A percentile compares a stretch with the other conserved stretches of the same genome.
These are phyloP conservation scores for Cryptococcus sp. DNA, from an alignment of 1,284 basidiomycete genomes.

Conservation along the genomic window DNA sequence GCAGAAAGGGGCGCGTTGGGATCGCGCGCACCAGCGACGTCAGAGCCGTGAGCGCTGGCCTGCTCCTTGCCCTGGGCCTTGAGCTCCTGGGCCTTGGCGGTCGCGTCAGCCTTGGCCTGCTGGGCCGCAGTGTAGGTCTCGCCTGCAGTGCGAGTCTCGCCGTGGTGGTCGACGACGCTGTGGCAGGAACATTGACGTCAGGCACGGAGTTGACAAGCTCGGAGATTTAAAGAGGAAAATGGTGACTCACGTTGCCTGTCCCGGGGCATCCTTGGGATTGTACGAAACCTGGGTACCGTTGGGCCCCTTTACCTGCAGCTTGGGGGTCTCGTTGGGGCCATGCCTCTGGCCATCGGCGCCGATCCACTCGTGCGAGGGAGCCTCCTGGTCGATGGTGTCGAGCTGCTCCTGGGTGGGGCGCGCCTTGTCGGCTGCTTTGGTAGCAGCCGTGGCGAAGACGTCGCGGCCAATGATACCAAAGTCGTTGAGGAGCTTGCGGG, in stretches of 20 bases:
- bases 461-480: constrained; percentile 80
- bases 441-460: constrained; percentile 71
- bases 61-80: constrained; percentile 35
- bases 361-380: constrained; percentile 59
- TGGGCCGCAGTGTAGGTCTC: constrained; percentile 45
- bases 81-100: constrained; percentile 39
- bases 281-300: constrained; percentile 50
- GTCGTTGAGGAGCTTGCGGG: constrained; percentile 80
- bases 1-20: constrained; percentile 46
- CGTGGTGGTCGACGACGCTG: constrained; percentile 45
- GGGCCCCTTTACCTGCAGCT: constrained; percentile 45
- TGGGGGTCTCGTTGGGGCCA: constrained; percentile 44
- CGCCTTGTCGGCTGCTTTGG: constrained; percentile 68
- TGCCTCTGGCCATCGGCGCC: constrained; percentile 52
- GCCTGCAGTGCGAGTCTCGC: constrained; percentile 44
- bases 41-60: constrained; percentile 54
- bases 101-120: constrained; percentile 42
- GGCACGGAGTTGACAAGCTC: too few species aligned
- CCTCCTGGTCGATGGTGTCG: constrained; percentile 65
- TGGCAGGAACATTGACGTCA: neutral
- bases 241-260: constrained; percentile 34
- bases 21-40: constrained; percentile 49
- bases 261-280: constrained; percentile 50
- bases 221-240: neutral
- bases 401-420: constrained; percentile 67